A percentile compares a stretch with the other conserved stretches of the same genome.
Conservation (phyloP, 2,329 filamentous ascomycete species). For the Botrytis porri region DNA sequence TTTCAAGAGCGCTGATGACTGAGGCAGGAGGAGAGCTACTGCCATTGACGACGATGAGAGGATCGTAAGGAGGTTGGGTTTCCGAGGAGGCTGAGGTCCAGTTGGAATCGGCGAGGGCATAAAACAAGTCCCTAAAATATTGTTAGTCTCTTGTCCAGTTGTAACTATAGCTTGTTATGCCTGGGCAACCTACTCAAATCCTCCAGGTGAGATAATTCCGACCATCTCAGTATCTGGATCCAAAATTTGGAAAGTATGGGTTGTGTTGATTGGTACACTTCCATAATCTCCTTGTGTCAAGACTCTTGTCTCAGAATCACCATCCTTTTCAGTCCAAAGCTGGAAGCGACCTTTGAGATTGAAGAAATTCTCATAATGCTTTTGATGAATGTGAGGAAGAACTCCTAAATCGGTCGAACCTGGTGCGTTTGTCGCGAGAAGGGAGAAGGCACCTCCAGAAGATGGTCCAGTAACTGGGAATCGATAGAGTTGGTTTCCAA, state of each 20-base stretch:
- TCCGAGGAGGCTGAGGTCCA: constrained; percentile 40
- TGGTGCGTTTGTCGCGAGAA: constrained; percentile 45
- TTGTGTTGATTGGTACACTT: constrained; percentile 45
- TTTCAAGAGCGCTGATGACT: constrained; percentile 40
- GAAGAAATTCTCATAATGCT: constrained; percentile 46
- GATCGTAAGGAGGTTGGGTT: constrained; percentile 40
- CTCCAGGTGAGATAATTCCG: constrained; percentile 46
- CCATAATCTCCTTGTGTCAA: constrained; percentile 47
- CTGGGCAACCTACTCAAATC: constrained; percentile 43
- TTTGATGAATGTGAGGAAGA: constrained; percentile 42
- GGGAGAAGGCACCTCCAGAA: constrained; percentile 45
- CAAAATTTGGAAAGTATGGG: constrained; percentile 48
- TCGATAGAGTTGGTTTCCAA: constrained; percentile 42
- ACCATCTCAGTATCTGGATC: constrained; percentile 49
- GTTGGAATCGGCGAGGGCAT: constrained; percentile 37
- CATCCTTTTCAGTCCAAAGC: constrained; percentile 42
- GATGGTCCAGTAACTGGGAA: constrained; percentile 46
- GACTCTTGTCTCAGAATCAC: constrained; percentile 40
- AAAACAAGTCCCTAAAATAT: constrained; percentile 41
- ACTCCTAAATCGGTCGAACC: constrained; percentile 39
- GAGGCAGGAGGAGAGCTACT: constrained; percentile 20
- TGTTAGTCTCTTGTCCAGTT: constrained; percentile 11
- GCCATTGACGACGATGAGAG: constrained; percentile 19
- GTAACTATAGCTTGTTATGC: background rate
- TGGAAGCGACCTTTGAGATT: constrained; percentile 44